Base-by-base conservation (phyloP, 441 rosid genomes). In the Eruca vesicaria region DNA sequence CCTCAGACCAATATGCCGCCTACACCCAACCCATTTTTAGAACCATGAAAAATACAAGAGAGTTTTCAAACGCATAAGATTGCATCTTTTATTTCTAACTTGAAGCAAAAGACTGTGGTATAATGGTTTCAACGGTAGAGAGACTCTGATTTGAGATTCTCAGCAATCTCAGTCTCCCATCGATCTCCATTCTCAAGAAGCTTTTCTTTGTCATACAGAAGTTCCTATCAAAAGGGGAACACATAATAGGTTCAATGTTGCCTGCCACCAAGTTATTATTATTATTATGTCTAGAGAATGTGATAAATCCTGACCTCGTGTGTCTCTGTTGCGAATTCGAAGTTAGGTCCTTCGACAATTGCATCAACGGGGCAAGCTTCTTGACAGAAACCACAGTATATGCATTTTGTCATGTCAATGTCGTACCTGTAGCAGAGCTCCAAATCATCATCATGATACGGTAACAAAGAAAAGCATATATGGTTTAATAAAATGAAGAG, bases 331-430 rank as follows among this genome's bases (percentile, higher is more conserved):
- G n/a, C n/a, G n/a, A n/a, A n/a, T n/a, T n/a, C n/a, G n/a, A n/a
- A n/a, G n/a, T n/a, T n/a, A n/a, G n/a, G n/a, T n/a, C n/a, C n/a
- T n/a, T n/a, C n/a, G n/a, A n/a, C n/a, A n/a, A n/a, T n/a, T n/a
- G n/a, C n/a, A n/a, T n/a, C n/a, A n/a, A n/a, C n/a, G n/a, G n/a
- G 99, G 84, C 98, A 96, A 38, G 99, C n/a, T n/a, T n/a, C n/a
- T n/a, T n/a, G n/a, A n/a, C n/a, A n/a, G n/a, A n/a, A n/a, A n/a
- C n/a, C n/a, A n/a, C n/a, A n/a, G n/a, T n/a, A n/a, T n/a, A n/a
- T n/a, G n/a, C n/a, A n/a, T n/a, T n/a, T n/a, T n/a, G 98, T 96
- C 98, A 90, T 96, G 89, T 93, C 98, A 53, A 96, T 93, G 75
- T 96, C 97, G 16, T 93, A 90, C 90, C 99, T 95, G 82, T 71